Conservation (phyloP, 192 early-diverging fungal genomes). For the Coemansia aciculifera region DNA sequence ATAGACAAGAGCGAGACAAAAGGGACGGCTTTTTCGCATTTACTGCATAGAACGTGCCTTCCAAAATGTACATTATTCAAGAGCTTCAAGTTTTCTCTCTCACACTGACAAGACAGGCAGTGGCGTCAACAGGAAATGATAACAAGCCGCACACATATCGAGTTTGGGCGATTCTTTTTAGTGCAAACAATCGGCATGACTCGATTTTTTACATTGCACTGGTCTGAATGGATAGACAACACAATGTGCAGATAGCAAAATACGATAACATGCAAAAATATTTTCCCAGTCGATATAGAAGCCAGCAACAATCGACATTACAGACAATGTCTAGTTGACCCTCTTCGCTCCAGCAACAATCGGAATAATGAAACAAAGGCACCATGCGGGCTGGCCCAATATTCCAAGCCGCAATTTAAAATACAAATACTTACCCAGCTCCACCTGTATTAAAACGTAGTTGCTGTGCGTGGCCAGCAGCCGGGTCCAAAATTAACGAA, state of each 20-base stretch:
- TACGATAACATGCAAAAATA: not conserved
- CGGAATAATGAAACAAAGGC: not conserved
- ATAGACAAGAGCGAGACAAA: not conserved
- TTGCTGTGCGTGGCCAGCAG: slow-evolving; percentile 4
- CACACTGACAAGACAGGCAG: not conserved
- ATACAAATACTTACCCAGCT: not conserved
- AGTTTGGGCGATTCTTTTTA: not conserved
- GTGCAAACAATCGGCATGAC: not conserved
- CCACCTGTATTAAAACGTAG: not conserved
- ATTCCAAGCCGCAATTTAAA: not conserved
- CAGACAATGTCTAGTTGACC: slow-evolving; percentile 1
- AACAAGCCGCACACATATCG: slow-evolving; percentile 3
- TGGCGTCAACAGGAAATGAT: slow-evolving; percentile 8
- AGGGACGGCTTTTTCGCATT: not conserved
- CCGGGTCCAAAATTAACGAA: not conserved
- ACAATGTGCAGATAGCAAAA: not conserved
- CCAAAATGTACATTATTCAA: not conserved
- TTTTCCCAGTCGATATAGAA: not conserved
- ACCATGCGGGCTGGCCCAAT: not conserved
- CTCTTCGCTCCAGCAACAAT: not conserved
- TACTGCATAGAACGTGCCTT: not conserved
- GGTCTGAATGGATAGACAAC: not conserved
- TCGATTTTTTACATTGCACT: not conserved
- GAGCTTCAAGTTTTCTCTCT: not conserved
- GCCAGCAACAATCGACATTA: not conserved